Evolutionary conservation across 352 stramenopile genomes (phyloP).

Genomic region (Pythium myriotylum): DNA sequence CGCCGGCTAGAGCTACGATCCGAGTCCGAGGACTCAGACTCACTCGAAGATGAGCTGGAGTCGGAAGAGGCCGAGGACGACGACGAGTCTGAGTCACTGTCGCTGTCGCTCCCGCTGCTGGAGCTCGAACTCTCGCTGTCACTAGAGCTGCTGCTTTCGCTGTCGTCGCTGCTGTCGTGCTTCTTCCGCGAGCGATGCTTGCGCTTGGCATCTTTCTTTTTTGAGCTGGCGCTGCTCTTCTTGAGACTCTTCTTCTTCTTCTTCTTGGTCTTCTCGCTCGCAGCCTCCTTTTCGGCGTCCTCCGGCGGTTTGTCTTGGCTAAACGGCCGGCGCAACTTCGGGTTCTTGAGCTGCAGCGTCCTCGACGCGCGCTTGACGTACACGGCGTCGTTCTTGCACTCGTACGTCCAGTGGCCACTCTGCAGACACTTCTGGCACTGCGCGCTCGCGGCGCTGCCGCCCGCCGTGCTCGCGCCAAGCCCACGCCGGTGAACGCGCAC

Average conservation of each 20-base stretch:
- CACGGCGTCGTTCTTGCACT: constrained; percentile 86
- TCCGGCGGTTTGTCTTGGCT: constrained; percentile 77
- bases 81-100: constrained; percentile 28
- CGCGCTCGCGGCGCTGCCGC: constrained; percentile 28
- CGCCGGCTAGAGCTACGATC: constrained; percentile 44
- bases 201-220: constrained; percentile 13
- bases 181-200: constrained; percentile 15
- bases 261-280: constrained; percentile 25
- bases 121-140: constrained; percentile 23
- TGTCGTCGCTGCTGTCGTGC: constrained; percentile 24
- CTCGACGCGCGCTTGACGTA: constrained; percentile 80
- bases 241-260: constrained; percentile 15
- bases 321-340: constrained; percentile 79
- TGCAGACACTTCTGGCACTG: constrained; percentile 87
- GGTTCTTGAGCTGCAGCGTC: constrained; percentile 80
- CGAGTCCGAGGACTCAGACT: constrained; percentile 34
- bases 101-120: constrained; percentile 26
- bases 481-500: constrained; percentile 58
- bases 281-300: constrained; percentile 39
- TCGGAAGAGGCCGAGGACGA: constrained; percentile 25
- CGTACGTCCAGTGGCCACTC: constrained; percentile 83
- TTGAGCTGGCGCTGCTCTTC: constrained; percentile 21
- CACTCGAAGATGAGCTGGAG: constrained; percentile 32
- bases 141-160: constrained; percentile 28
- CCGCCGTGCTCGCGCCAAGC: constrained; percentile 18